A percentile compares a stretch with the other conserved stretches of the same genome.
These are phyloP conservation scores for Chloropicon primus DNA, from an alignment of 139 green algal species.

Conservation along the genomic window DNA sequence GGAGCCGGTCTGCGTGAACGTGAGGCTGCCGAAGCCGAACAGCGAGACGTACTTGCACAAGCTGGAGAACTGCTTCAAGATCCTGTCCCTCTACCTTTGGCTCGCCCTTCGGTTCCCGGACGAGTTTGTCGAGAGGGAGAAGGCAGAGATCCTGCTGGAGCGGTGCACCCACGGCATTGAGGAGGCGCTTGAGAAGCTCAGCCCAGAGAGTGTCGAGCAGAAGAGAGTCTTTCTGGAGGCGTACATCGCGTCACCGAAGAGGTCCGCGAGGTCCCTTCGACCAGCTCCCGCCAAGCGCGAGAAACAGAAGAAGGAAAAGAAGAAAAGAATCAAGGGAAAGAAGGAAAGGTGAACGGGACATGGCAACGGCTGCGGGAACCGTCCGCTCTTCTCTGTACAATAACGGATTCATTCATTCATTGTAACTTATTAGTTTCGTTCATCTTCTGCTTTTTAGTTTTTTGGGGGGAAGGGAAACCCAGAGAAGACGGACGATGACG, in stretches of 20 bases:
- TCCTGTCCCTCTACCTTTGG: conserved; percentile 48
- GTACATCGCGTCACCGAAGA: not conserved
- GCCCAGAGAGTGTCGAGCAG: not conserved
- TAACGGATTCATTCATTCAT: no score
- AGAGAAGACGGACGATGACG: not conserved
- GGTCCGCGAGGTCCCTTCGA: not conserved
- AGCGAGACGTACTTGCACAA: conserved; percentile 22
- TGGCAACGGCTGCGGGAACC: no score
- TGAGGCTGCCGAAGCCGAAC: not conserved
- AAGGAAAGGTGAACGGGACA: no score
- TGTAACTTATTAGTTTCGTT: no score
- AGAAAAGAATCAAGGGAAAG: no score
- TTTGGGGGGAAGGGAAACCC: not conserved
- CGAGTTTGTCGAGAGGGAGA: conserved; percentile 20
- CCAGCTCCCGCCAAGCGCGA: no score
- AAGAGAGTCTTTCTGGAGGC: not conserved
- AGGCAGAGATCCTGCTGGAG: not conserved
- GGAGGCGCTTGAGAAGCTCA: not conserved
- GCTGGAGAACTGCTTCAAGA: conserved; percentile 33
- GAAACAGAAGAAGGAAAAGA: no score
- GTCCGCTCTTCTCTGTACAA: no score
- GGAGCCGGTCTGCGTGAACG: conserved; percentile 9
- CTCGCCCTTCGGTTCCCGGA: conserved; percentile 37
- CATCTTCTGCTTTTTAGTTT: no score
- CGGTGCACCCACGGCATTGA: not conserved